Conservation (phyloP, 2,329 filamentous ascomycete genomes). For the Thelonectria rubi region DNA sequence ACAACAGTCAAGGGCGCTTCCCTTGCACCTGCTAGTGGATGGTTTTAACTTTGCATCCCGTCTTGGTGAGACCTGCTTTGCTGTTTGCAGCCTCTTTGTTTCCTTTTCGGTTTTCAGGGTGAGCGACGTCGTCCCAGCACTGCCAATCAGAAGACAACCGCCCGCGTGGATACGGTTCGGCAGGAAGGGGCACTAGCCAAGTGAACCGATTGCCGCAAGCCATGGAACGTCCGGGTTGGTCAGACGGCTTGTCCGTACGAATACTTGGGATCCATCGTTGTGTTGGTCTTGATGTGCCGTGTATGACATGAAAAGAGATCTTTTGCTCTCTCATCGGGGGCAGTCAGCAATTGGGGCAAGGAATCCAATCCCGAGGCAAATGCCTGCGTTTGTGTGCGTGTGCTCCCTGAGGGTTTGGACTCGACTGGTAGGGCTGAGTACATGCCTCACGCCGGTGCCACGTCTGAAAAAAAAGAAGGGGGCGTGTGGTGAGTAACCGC, state of each 20-base stretch:
- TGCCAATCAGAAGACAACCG: conserved; percentile 16
- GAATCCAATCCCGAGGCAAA: conserved; percentile 5
- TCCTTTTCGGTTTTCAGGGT: neutral
- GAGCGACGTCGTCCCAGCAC: neutral
- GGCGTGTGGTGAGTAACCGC: conserved; percentile 25
- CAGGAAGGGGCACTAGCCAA: conserved; percentile 16
- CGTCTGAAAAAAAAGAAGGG: conserved; percentile 28
- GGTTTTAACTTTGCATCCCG: neutral
- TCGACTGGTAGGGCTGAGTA: conserved; percentile 41
- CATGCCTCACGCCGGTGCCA: conserved; percentile 29
- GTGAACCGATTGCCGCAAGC: conserved; percentile 11
- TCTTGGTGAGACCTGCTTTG: neutral
- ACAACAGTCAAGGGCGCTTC: neutral
- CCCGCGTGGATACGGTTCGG: conserved; percentile 13
- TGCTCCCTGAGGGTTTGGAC: neutral
- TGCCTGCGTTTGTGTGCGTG: conserved; percentile 2
- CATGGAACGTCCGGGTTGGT: conserved; percentile 12
- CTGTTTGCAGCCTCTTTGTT: neutral
- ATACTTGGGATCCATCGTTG: neutral
- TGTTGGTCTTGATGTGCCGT: conserved; percentile 2
- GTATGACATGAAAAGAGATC: conserved; percentile 10
- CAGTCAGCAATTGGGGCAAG: conserved; percentile 14
- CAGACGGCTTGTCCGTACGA: conserved; percentile 23
- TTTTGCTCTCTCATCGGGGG: neutral
- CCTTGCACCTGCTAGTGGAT: neutral